Evolutionary conservation across 2,329 filamentous ascomycete genomes (phyloP).

Genomic region (Dothiorella sarmentorum): DNA sequence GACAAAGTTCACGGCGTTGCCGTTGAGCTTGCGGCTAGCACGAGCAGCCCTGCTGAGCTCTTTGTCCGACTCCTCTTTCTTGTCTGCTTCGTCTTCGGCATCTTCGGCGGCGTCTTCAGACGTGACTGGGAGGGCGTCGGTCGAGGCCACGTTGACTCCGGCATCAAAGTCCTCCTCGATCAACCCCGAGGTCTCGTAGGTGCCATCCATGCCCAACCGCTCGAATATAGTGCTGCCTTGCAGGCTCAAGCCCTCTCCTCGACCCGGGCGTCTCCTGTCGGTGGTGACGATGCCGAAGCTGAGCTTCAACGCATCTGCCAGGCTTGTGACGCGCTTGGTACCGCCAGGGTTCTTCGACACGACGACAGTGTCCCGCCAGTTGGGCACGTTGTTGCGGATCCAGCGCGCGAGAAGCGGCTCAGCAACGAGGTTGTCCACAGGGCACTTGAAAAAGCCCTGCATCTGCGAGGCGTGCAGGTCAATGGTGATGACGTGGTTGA

Average conservation of each 20-base stretch:
- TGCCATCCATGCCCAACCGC: slow-evolving; percentile 41
- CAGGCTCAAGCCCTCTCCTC: slow-evolving; percentile 29
- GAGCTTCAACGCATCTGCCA: slow-evolving; percentile 92
- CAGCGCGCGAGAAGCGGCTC: slow-evolving; percentile 93
- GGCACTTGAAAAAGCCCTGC: slow-evolving; percentile 98
- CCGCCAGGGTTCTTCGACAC: slow-evolving; percentile 98
- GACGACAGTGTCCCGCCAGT: slow-evolving; percentile 89
- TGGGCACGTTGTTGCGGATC: slow-evolving; percentile 83
- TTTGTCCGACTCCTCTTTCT: not conserved
- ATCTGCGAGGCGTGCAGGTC: slow-evolving; percentile 92
- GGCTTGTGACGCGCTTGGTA: slow-evolving; percentile 92
- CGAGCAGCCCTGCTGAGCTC: not conserved
- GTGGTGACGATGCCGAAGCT: slow-evolving; percentile 97
- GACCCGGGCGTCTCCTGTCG: slow-evolving; percentile 61
- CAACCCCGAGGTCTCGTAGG: slow-evolving; percentile 37
- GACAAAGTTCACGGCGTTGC: slow-evolving; percentile 2
- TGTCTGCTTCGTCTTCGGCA: slow-evolving; percentile 19
- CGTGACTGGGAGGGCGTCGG: slow-evolving; percentile 2
- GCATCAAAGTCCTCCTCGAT: slow-evolving; percentile 31
- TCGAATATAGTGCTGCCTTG: slow-evolving; percentile 73
- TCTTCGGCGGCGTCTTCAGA: slow-evolving; percentile 25
- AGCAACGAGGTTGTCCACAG: slow-evolving; percentile 94
- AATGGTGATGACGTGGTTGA: slow-evolving; percentile 96
- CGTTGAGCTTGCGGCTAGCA: not conserved
- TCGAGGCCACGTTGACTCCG: slow-evolving; percentile 34